Conservation (phyloP, 495 filamentous ascomycete species). For the Astrocystis sublimbata region DNA sequence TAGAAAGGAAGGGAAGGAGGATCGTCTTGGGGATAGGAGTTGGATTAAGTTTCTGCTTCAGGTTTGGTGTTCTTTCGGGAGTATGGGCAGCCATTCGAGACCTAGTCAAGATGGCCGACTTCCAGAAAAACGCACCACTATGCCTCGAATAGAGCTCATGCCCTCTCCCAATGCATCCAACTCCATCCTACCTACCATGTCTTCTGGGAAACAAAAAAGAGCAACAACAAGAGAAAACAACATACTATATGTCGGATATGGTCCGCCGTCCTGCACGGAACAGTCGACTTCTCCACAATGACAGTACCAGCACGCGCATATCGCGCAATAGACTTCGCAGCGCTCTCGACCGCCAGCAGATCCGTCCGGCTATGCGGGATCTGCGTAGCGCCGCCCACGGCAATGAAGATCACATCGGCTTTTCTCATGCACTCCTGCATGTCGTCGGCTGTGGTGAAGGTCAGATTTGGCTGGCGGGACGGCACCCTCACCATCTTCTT, state of each 20-base stretch:
- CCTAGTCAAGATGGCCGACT: not conserved
- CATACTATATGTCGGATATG: slow-evolving; percentile 66
- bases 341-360: slow-evolving; percentile 63
- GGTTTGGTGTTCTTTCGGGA: too few relatives aligned
- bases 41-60: too few relatives aligned
- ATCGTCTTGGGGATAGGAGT: too few relatives aligned
- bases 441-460: slow-evolving; percentile 73
- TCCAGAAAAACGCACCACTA: too few relatives aligned
- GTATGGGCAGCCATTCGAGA: not conserved
- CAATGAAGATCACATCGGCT: slow-evolving; percentile 75
- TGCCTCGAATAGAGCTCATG: too few relatives aligned
- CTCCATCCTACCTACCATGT: too few relatives aligned
- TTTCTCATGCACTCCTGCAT: slow-evolving; percentile 59
- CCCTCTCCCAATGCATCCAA: too few relatives aligned
- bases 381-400: slow-evolving; percentile 74
- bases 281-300: slow-evolving; percentile 82
- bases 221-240: not conserved
- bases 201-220: too few relatives aligned
- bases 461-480: slow-evolving; percentile 58
- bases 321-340: too few relatives aligned
- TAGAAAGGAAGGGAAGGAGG: too few relatives aligned
- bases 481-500: slow-evolving; percentile 19
- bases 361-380: too few relatives aligned
- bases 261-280: slow-evolving; percentile 76
- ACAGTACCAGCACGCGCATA: slow-evolving; percentile 67